Base-by-base conservation (phyloP, 2,329 filamentous ascomycete genomes). In the Cryphonectria naterciae region DNA sequence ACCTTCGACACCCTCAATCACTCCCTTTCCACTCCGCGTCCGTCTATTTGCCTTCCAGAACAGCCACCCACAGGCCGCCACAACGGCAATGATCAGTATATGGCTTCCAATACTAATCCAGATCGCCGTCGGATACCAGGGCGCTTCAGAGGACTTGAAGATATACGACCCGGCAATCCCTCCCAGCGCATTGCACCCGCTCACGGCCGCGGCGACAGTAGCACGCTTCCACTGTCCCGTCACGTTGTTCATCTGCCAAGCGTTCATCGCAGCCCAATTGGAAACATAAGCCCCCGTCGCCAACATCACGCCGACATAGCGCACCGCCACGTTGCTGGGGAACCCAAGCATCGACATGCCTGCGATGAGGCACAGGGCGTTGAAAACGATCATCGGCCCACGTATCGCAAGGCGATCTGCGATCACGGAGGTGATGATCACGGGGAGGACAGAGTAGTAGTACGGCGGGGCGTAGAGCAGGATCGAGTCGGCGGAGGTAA, bases 301-400 rank as follows among this genome's bases (percentile, higher is more conserved):
- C 1, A 92, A 83, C 77, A 87, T 91, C 0, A 88, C 89, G 11
- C 90, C 90, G 41, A 90, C 81, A 73, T 92, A 92, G 64, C 90
- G 85, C 4, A 89, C 88, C 0, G 87, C 83, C 67, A 90, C 86
- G 69, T 90, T 85, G 19, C 82, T 79, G 0, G 86, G 81, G 76
- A 92, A 89, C 1, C 90, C 90, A 4, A 92, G 83, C 86, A 92
- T 89, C 73, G 86, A 83, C 77, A 92, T 92, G 2, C 90, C 90
- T 0, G 84, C 80, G 70, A 92, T 88, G 8, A 92, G 81, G 70
- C 85, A 88, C 3, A 89, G 68, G 25, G 86, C 86, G 77, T 92
- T 92, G 84, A 92, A 91, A 10, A 83, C 78, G 74, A 92, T 91
- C 68, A 92, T 81, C 0, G 89, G 89, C 0, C 86, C 89, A 13